Percentiles rank a stretch among this genome's conserved stretches.
Evolutionary conservation across 2,329 filamentous ascomycete species (phyloP).

Genomic region (Trichoderma citrinoviride): DNA sequence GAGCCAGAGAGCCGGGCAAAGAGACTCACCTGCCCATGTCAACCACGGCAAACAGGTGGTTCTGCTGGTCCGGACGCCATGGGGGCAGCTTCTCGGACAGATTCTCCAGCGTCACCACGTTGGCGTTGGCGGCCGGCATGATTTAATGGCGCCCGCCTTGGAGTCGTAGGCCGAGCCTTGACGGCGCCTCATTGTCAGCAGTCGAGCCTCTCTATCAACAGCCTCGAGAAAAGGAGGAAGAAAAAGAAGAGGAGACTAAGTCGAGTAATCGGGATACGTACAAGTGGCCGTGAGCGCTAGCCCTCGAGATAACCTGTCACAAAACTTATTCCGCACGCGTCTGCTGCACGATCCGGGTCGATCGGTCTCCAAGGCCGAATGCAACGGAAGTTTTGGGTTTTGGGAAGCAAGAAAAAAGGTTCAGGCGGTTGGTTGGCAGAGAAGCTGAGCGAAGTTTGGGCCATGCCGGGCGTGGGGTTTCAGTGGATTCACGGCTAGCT

Average conservation of each 20-base stretch:
- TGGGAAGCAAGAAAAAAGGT: neutral
- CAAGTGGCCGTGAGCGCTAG: conserved; percentile 1
- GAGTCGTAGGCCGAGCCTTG: neutral
- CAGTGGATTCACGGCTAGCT: conserved; percentile 1
- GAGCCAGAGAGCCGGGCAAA: neutral
- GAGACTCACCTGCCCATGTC: conserved; percentile 56
- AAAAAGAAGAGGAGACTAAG: neutral
- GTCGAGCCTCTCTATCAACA: neutral
- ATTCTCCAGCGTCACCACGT: conserved; percentile 53
- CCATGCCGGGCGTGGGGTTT: conserved; percentile 18
- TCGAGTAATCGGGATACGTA: neutral
- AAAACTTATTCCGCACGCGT: neutral
- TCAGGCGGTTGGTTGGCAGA: neutral
- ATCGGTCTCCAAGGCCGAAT: conserved; percentile 18
- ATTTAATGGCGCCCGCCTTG: conserved; percentile 14
- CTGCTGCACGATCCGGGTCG: conserved; percentile 13
- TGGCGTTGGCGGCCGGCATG: conserved; percentile 40
- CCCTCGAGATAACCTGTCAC: conserved; percentile 7
- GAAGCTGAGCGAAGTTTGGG: neutral
- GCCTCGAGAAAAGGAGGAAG: neutral
- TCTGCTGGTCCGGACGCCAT: conserved; percentile 48
- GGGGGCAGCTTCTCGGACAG: conserved; percentile 46
- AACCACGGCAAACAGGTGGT: conserved; percentile 55
- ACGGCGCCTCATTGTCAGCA: neutral
- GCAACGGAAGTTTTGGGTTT: neutral